A percentile compares a stretch with the other conserved stretches of the same genome.
phyloP scores from a whole-genome alignment of 176 grass and related monocot species.

The Oryza brachyantha region DNA sequence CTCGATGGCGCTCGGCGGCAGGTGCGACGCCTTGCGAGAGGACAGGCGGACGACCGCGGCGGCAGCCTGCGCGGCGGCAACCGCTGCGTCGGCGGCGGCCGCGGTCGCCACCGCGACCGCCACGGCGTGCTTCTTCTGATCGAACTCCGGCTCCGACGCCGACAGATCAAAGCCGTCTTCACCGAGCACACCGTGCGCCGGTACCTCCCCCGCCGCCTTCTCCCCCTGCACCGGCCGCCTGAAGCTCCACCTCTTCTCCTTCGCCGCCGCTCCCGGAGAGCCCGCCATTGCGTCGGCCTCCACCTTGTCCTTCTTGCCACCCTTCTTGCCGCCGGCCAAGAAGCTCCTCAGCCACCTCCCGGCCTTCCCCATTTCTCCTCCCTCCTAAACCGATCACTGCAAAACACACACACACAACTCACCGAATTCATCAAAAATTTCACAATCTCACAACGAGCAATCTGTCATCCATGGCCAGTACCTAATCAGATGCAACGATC shows the following conservation, averaged over 20 bases:
- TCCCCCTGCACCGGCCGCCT: slow-evolving; percentile 19
- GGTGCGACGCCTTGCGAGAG: not conserved
- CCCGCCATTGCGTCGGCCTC: slow-evolving; percentile 25
- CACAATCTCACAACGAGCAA: not conserved
- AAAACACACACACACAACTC: not conserved
- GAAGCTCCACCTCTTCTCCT: slow-evolving; percentile 86
- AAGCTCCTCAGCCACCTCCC: slow-evolving; percentile 79
- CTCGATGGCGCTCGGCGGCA: slow-evolving; percentile 26
- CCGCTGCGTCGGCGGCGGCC: slow-evolving; percentile 48
- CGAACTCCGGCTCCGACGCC: slow-evolving; percentile 23
- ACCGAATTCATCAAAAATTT: not conserved
- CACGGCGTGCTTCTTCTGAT: slow-evolving; percentile 63
- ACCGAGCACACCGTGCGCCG: not conserved
- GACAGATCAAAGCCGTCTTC: not conserved
- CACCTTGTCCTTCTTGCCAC: slow-evolving; percentile 60
- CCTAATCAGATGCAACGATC: slow-evolving; percentile 2
- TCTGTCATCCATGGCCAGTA: slow-evolving; percentile 14
- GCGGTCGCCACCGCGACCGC: slow-evolving; percentile 55
- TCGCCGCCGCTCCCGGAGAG: slow-evolving; percentile 11
- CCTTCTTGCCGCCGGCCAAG: slow-evolving; percentile 56
- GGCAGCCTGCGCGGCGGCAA: slow-evolving; percentile 59
- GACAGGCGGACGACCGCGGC: slow-evolving; percentile 54
- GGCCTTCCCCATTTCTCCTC: slow-evolving; percentile 62
- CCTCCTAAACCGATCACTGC: not conserved
- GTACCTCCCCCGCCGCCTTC: not conserved